Evolutionary conservation across 2,329 filamentous ascomycete genomes (phyloP).

Genomic region (Aureobasidium sp.): DNA sequence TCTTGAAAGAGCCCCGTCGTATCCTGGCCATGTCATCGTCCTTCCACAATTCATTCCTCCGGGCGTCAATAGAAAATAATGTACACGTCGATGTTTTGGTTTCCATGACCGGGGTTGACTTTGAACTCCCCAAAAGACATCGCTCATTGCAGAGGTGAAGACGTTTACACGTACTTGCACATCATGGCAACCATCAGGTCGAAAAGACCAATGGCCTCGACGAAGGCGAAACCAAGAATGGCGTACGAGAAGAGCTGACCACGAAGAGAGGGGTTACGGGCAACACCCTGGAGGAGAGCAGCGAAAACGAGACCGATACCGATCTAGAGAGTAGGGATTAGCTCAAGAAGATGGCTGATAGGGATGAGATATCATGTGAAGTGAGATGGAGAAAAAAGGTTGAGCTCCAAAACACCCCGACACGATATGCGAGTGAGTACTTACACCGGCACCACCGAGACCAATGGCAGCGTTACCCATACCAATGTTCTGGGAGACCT

Average conservation of each 20-base stretch:
- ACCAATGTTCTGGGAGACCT: slow-evolving; percentile 86
- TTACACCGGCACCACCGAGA: slow-evolving; percentile 45
- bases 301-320: slow-evolving; percentile 95
- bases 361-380: neutral
- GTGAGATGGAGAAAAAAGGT: neutral
- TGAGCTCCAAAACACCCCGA: neutral
- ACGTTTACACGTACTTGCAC: slow-evolving; percentile 55
- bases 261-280: slow-evolving; percentile 90
- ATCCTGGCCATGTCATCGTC: slow-evolving; percentile 16
- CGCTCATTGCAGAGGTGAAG: slow-evolving; percentile 13
- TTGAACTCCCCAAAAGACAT: slow-evolving; percentile 8
- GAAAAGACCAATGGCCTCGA: slow-evolving; percentile 86
- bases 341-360: neutral
- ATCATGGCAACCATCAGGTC: slow-evolving; percentile 89
- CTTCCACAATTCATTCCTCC: slow-evolving; percentile 9
- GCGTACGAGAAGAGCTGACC: slow-evolving; percentile 94
- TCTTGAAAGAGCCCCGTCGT: slow-evolving; percentile 9
- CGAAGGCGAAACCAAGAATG: slow-evolving; percentile 93
- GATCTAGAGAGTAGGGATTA: slow-evolving; percentile 54
- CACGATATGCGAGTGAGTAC: slow-evolving; percentile 34
- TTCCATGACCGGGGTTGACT: slow-evolving; percentile 12
- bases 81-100: slow-evolving; percentile 15
- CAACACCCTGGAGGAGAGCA: slow-evolving; percentile 79
- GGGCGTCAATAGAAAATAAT: slow-evolving; percentile 15
- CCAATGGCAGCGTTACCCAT: slow-evolving; percentile 86